Base-by-base conservation (phyloP, 1,284 basidiomycete species). In the Cryptococcus sp. region DNA sequence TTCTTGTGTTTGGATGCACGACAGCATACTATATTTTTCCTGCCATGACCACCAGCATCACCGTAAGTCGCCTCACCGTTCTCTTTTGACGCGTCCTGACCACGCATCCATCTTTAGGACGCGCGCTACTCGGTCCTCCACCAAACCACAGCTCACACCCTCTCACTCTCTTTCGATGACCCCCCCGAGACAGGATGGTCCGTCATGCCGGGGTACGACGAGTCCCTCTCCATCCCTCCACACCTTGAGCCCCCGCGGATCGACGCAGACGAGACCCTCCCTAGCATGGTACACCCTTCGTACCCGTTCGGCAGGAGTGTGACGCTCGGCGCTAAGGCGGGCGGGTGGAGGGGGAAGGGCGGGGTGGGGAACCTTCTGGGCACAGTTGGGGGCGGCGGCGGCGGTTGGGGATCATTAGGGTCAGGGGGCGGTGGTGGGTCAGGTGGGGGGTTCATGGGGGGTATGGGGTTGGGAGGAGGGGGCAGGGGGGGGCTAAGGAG, bases 121-220 rank as follows among this genome's bases (percentile, higher is more conserved):
- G 70, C 72, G 6, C 72, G 74, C 16, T 75, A 65, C 57, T 72
- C 70, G 39, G 71, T 71, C 13, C 57, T 76, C 4, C 74, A 75
- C 52, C 72, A 69, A 48, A 71, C 68, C 0, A 52, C 59, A 6
- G 61, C 62, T 5, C 59, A 69, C 54, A 64, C 74, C 18, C 56
- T 65, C n/a, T 62, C 70, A 2, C 59, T 76, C 8, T 56, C 61
- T 15, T 68, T 70, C 40, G 72, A 76, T 55, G 66, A 69, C 23
- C 62, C 68, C 4, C 67, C 72, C 2, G 70, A 75, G 51, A 68
- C 68, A 40, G 70, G 69, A 37, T 73, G 72, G 72, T 60, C 61
- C 47, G 71, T 75, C 28, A 75, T 76, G 74, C 74, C 74, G 15
- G 74, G 74, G 11, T 76, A 63, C 56, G 74, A 74, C 60, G 66